A percentile compares a stretch with the other conserved stretches of the same genome.
phyloP scores from a whole-genome alignment of 306 rosid genomes.

The Clitoria ternatea region DNA sequence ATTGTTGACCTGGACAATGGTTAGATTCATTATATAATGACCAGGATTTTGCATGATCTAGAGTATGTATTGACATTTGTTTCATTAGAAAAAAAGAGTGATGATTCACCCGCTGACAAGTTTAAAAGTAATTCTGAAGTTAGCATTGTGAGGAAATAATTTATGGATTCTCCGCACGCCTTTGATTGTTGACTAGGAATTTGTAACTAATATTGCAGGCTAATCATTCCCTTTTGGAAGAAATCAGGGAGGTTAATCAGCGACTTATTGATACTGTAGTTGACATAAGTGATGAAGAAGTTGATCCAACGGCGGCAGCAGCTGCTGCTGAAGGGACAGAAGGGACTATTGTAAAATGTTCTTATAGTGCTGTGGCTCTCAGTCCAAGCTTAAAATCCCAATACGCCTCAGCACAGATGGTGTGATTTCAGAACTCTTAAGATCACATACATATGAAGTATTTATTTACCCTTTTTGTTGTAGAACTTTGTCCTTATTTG shows the following conservation, averaged over 20 bases:
- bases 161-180: background rate
- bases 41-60: constrained; percentile 6
- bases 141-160: constrained; percentile 1
- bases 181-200: constrained; percentile 21
- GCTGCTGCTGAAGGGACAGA: constrained; percentile 75
- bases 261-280: constrained; percentile 90
- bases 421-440: constrained; percentile 32
- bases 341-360: constrained; percentile 91
- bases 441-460: background rate
- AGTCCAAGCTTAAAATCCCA: constrained; percentile 85
- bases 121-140: background rate
- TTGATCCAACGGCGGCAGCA: constrained; percentile 72
- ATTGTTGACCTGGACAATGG: background rate
- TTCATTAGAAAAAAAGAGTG: background rate
- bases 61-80: background rate
- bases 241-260: constrained; percentile 87
- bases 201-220: constrained; percentile 51
- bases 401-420: constrained; percentile 85
- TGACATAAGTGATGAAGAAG: constrained; percentile 78
- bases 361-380: constrained; percentile 89
- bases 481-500: constrained; percentile 20
- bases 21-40: background rate
- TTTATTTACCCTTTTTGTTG: background rate
- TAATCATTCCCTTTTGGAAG: constrained; percentile 86
- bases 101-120: background rate